Evolutionary conservation across 2,329 filamentous ascomycete species (phyloP), one percentile per base, ranked within the genome.

Genomic region (Cordyceps cicadae): DNA sequence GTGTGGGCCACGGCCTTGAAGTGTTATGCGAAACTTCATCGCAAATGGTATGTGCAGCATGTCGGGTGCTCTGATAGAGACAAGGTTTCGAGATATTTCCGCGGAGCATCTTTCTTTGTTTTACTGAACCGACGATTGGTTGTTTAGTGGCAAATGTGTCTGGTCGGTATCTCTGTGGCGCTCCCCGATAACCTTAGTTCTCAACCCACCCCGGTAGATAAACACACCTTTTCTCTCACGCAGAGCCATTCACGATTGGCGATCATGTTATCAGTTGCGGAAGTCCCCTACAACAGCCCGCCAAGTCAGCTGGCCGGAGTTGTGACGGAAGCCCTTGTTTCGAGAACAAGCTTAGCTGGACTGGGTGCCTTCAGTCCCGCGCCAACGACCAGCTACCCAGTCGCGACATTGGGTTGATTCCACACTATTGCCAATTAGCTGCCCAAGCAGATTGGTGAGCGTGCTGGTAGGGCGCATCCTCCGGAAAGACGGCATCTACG

Each of bases 91-190:
- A 43, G 14, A 32, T 29, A 54, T 50, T 54, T 60, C 58, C 58
- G 58, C 58, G 58, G 58, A 60, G 50, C 34, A 15, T 1, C 32
- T 2, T 41, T 19, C n/a, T 21, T 54, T 49, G 5, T 50, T 52
- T 49, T 43, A 50, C n/a, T 17, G n/a, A 41, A 19, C 32, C 6
- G 7, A 24, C 21, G 51, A 54, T 29, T 48, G 29, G 58, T 48
- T 19, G 26, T 29, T 29, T 19, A 21, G 19, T 11, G 17, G 48
- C 12, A 51, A 41, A 26, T 24, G 21, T 21, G 21, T 17, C 32
- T 41, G 43, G 39, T 29, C 11, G 49, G 24, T 54, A 54, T 60
- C 58, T 60, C 19, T 49, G 58, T 60, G 58, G 58, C 51, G 45
- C 37, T 48, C 57, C 8, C n/a, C n/a, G 48, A 51, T 52, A 57